phyloP scores from a whole-genome alignment of 768 basidiomycete species.

The Hebeloma cylindrosporum region DNA sequence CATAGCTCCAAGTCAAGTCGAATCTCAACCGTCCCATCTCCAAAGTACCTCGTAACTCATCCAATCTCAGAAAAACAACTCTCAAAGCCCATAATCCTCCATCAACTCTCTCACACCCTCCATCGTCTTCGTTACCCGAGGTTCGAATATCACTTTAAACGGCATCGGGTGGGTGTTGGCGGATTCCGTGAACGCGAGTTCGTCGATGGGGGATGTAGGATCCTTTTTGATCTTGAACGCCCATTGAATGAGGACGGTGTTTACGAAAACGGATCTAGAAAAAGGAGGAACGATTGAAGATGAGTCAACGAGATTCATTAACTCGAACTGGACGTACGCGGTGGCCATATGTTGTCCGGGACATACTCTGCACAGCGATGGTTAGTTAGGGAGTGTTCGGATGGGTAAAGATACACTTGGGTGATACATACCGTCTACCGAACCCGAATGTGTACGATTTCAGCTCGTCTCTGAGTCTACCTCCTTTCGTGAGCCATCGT shows the following conservation, averaged over 20 bases:
- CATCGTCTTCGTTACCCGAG: conserved; percentile 35
- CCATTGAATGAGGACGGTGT: conserved; percentile 63
- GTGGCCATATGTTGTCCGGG: conserved; percentile 64
- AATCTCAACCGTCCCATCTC: too few relatives aligned
- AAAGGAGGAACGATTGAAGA: neutral
- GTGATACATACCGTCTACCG: conserved; percentile 46
- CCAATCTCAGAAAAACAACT: too few relatives aligned
- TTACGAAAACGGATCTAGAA: conserved; percentile 64
- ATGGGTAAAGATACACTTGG: too few relatives aligned
- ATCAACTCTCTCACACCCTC: conserved; percentile 39
- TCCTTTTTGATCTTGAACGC: conserved; percentile 59
- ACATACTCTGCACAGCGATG: conserved; percentile 54
- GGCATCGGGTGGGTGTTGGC: conserved; percentile 64
- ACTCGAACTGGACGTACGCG: conserved; percentile 28
- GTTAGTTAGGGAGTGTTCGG: too few relatives aligned
- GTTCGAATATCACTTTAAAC: conserved; percentile 58
- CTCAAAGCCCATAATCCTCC: conserved; percentile 39
- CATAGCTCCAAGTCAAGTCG: too few relatives aligned
- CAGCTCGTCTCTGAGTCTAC: conserved; percentile 50
- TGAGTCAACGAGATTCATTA: neutral
- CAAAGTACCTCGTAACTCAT: too few relatives aligned
- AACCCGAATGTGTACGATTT: conserved; percentile 58
- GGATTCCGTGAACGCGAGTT: conserved; percentile 59
- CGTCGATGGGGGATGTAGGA: conserved; percentile 55
- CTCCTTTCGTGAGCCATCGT: conserved; percentile 50